phyloP scores from a whole-genome alignment of 2,329 filamentous ascomycete genomes.

The Mycosphaerella arachidis region DNA sequence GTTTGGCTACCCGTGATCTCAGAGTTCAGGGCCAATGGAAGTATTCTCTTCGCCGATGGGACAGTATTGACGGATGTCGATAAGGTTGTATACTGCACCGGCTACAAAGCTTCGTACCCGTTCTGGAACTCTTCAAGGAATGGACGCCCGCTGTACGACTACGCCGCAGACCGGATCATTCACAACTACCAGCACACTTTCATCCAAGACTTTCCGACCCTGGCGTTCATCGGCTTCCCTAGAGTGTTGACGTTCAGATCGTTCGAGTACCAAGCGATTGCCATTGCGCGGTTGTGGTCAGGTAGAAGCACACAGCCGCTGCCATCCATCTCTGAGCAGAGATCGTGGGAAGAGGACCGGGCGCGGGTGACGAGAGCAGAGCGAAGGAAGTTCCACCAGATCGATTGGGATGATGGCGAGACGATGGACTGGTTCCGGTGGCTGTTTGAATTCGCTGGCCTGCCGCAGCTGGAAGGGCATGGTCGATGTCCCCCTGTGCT shows the following conservation, averaged over 20 bases:
- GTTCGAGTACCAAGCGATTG: constrained; percentile 55
- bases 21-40: constrained; percentile 34
- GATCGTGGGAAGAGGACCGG: constrained; percentile 46
- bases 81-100: constrained; percentile 33
- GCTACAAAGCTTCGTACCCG: constrained; percentile 41
- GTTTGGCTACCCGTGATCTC: constrained; percentile 52
- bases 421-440: constrained; percentile 46
- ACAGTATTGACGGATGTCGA: constrained; percentile 26
- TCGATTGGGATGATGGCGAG: constrained; percentile 51
- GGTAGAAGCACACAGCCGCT: constrained; percentile 39
- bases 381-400: constrained; percentile 49
- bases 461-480: constrained; percentile 39
- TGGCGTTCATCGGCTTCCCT: constrained; percentile 52
- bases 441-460: constrained; percentile 48
- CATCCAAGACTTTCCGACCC: constrained; percentile 44
- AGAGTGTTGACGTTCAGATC: constrained; percentile 50
- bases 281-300: constrained; percentile 48
- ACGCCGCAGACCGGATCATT: constrained; percentile 42
- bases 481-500: constrained; percentile 19
- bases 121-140: constrained; percentile 49
- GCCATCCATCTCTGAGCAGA: constrained; percentile 41
- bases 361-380: constrained; percentile 29
- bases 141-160: constrained; percentile 47
- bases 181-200: constrained; percentile 53
- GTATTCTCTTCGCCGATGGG: constrained; percentile 29